phyloP scores from a whole-genome alignment of 2,329 filamentous ascomycete genomes.

The Colletotrichum nymphaeae region DNA sequence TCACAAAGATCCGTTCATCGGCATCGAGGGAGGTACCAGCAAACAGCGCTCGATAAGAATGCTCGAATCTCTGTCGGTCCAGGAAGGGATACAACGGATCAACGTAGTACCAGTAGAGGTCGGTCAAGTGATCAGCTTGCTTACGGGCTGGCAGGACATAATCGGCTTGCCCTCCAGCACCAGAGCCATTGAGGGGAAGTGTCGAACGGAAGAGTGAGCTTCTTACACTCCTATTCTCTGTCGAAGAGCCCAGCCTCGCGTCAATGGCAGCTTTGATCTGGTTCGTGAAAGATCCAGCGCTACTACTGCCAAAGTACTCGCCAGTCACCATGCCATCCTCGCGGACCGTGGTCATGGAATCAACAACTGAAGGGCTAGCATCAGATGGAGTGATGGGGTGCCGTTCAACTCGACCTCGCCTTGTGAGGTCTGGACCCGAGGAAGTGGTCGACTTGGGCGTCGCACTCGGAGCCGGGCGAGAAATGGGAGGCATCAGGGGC shows the following conservation, averaged over 20 bases:
- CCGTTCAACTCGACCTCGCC: conserved; percentile 9
- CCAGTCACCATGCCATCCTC: conserved; percentile 53
- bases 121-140: conserved; percentile 56
- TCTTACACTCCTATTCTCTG: not conserved
- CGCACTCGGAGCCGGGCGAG: not conserved
- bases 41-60: conserved; percentile 54
- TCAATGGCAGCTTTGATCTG: conserved; percentile 58
- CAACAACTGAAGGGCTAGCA: conserved; percentile 48
- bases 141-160: conserved; percentile 57
- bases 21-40: conserved; percentile 47
- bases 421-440: conserved; percentile 6
- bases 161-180: conserved; percentile 32
- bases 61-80: conserved; percentile 49
- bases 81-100: conserved; percentile 60
- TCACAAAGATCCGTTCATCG: conserved; percentile 56
- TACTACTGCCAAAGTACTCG: conserved; percentile 60
- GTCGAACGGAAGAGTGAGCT: conserved; percentile 38
- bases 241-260: conserved; percentile 37
- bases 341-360: conserved; percentile 58
- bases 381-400: conserved; percentile 26
- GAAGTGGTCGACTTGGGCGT: conserved; percentile 19
- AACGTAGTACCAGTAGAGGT: conserved; percentile 58
- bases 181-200: conserved; percentile 17
- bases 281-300: conserved; percentile 57
- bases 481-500: not conserved